Evolutionary conservation across 2,329 filamentous ascomycete genomes (phyloP).

Genomic region (Claviceps purpurea): DNA sequence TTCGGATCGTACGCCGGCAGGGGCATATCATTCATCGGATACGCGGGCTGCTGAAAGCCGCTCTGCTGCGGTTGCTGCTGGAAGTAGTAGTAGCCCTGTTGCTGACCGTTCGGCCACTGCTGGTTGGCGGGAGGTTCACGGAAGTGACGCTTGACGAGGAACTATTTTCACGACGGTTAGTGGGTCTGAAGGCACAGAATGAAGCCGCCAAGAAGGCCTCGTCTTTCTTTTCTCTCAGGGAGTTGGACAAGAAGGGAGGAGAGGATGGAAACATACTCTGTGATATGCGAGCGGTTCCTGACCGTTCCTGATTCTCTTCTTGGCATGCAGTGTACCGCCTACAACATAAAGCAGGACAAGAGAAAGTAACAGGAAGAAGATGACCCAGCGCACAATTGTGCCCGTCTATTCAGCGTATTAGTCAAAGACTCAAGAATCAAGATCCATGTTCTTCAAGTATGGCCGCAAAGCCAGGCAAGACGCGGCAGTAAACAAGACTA

Average conservation of each 20-base stretch:
- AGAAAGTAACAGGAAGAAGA: constrained; percentile 50
- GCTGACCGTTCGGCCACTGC: constrained; percentile 10
- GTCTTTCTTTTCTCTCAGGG: not conserved
- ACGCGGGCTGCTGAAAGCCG: constrained; percentile 11
- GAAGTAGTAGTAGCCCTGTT: constrained; percentile 14
- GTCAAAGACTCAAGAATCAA: not conserved
- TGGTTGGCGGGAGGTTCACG: constrained; percentile 14
- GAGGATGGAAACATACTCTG: constrained; percentile 32
- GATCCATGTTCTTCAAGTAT: not conserved
- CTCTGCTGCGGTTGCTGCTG: constrained; percentile 11
- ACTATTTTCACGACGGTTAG: constrained; percentile 21
- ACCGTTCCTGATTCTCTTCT: constrained; percentile 50
- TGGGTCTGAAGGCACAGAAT: no score
- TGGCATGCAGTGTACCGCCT: constrained; percentile 58
- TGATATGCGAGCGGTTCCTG: constrained; percentile 56
- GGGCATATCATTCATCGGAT: constrained; percentile 39
- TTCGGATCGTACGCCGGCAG: constrained; percentile 46
- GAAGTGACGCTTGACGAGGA: constrained; percentile 30
- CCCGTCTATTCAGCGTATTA: constrained; percentile 34
- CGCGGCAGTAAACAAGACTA: constrained; percentile 1
- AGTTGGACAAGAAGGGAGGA: not conserved
- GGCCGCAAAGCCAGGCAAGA: not conserved
- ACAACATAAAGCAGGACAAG: constrained; percentile 49
- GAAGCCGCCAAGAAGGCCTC: not conserved
- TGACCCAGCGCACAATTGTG: constrained; percentile 55